Evolutionary conservation across 305 asterid genomes (phyloP), one percentile per base, ranked within the genome.

Genomic region (Fraxinus sp.): DNA sequence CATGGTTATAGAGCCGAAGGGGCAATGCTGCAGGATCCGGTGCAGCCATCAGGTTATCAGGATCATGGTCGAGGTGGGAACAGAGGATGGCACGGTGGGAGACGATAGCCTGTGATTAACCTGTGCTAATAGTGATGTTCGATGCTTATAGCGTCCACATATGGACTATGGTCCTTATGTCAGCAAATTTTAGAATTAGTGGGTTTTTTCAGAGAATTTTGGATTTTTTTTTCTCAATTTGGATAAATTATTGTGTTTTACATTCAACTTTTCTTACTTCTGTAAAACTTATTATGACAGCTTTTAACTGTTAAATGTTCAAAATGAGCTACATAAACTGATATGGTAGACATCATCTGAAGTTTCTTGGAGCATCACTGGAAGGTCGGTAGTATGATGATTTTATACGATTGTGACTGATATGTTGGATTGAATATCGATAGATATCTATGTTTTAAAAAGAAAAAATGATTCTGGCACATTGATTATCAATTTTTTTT

Each of bases 1-100:
- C 88, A 84, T 3, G 80, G 84, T 16, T 84, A 87, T 71, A 83
- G 89, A 78, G 80, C 89, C 2, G 91, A 89, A 68, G 79, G 86
- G 80, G 52, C 87, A 16, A 76, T 64, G 41, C 82, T 81, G 36
- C 81, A 85, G 68, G 81, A 84, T 49, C 24, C 68, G 55, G 86
- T 44, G 80, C 85, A 86, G 68, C 87, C 85, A 20, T 85, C 93
- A 33, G 85, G 89, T 64, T 87, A 85, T 80, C 85, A 82, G 39
- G 92, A 91, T 46, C 88, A 78, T 9, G 78, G 83, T 35, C 74
- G 59, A 44, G 83, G 86, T 11, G 89, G 90, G 20, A 84, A 68
- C 84, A 79, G 86, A 80, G 84, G 94, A 84, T 87, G 97, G 95
- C 89, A 79, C 22, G 93, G 92, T 28, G 55, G 89, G 39, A 87